Evolutionary conservation across 2,329 filamentous ascomycete genomes (phyloP), one percentile per base, ranked within the genome.

Genomic region (Nemania sp.): DNA sequence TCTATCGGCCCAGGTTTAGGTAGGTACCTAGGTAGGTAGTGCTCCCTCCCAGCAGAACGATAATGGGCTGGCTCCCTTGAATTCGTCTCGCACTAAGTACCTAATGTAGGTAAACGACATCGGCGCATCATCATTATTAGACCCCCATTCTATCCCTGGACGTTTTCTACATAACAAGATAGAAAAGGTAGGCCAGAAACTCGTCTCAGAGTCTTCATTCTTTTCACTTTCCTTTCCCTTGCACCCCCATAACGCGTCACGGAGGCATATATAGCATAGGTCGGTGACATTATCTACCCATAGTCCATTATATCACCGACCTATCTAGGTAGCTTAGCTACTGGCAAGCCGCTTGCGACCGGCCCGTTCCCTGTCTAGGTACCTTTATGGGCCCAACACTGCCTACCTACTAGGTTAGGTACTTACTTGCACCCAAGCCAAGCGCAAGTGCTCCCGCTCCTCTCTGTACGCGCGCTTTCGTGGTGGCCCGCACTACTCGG

Each of bases 331-430:
- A 41, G 38, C 35, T 20, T 32, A 49, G 41, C 38, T 47, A 65
- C 54, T 57, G 52, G 61, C 64, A 56, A 68, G 52, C 62, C 63
- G 62, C 68, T 66, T 70, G 66, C 68, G 58, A 68, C 62, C 68
- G 68, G 66, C 62, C 68, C 62, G 68, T 70, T 68, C 68, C 68
- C 62, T 66, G 58, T 56, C 53, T 13, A 66, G n/a, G n/a, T n/a
- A 35, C 61, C 51, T 51, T 61, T 61, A 51, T 24, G 52, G 66
- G 27, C 51, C 65, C 43, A 65, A 52, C 61, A 13, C 60, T 38
- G 43, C 47, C 26, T 38, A 24, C n/a, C 27, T 54, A 20, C 26
- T 20, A 27, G 8, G 10, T 6, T 26, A 52, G n/a, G 51, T 53
- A 24, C 18, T 15, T 41, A 41, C 13, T 13, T 43, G 11, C 41